phyloP scores from a whole-genome alignment of 352 stramenopile genomes.

The Globisporangium solare region DNA sequence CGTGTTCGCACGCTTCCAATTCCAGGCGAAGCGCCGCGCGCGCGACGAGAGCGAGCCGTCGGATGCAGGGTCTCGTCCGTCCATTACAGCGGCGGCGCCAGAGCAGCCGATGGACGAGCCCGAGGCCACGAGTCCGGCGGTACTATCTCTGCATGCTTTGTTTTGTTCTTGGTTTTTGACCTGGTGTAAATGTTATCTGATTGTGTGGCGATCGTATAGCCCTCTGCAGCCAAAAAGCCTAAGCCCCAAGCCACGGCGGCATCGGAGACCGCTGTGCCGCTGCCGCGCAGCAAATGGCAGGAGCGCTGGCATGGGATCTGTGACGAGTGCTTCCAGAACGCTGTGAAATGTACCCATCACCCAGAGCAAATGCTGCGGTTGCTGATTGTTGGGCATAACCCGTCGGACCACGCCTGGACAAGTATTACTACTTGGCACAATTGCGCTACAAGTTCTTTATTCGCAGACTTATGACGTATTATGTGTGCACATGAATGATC shows the following conservation, averaged over 20 bases:
- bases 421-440: constrained; percentile 16
- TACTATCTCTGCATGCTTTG: neutral
- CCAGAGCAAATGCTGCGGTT: constrained; percentile 62
- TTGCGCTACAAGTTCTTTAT: neutral
- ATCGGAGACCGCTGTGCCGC: neutral
- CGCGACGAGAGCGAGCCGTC: constrained; percentile 15
- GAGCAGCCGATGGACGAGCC: neutral
- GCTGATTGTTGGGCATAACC: constrained; percentile 87
- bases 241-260: neutral
- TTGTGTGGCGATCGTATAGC: constrained; percentile 1
- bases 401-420: constrained; percentile 87
- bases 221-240: neutral
- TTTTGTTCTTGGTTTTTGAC: neutral
- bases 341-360: constrained; percentile 52
- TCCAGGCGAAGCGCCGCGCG: constrained; percentile 40
- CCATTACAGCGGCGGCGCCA: constrained; percentile 1
- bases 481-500: neutral
- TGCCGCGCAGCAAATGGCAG: constrained; percentile 51
- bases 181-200: neutral
- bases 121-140: neutral
- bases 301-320: constrained; percentile 83
- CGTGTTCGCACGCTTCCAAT: constrained; percentile 62
- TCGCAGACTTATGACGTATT: neutral
- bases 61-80: neutral
- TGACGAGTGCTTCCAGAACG: constrained; percentile 51